Evolutionary conservation across 768 basidiomycete genomes (phyloP).

Genomic region (Hericium erinaceus): DNA sequence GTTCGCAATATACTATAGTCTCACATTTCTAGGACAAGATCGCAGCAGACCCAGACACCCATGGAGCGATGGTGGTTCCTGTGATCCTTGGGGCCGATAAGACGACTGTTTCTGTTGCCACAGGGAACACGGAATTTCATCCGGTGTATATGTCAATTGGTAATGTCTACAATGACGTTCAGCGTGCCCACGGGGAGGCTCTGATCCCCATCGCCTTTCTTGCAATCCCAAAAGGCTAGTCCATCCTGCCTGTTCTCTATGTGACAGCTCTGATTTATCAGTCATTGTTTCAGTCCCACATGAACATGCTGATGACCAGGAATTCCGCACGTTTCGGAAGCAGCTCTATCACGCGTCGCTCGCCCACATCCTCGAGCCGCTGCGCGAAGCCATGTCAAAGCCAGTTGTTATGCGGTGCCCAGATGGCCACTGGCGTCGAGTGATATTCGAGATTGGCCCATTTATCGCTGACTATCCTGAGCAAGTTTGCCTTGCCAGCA

Average conservation of each 20-base stretch:
- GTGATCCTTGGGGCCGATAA: conserved; percentile 20
- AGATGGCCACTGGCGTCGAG: conserved; percentile 11
- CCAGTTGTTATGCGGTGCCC: conserved; percentile 8
- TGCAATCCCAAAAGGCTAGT: conserved; percentile 24
- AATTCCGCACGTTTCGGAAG: conserved; percentile 6
- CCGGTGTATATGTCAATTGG: conserved; percentile 18
- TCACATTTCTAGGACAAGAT: conserved; percentile 6
- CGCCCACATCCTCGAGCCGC: conserved; percentile 5
- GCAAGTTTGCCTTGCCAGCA: conserved; percentile 6
- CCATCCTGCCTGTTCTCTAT: too few species aligned
- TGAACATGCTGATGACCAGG: not conserved
- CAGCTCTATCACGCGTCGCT: conserved; percentile 15
- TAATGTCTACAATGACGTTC: conserved; percentile 16
- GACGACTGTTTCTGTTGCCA: conserved; percentile 20
- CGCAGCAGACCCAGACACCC: not conserved
- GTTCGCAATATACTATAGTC: not conserved
- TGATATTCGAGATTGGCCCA: conserved; percentile 10
- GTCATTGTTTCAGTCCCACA: not conserved
- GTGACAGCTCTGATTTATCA: too few species aligned
- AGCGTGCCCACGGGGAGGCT: conserved; percentile 18
- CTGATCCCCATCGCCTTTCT: conserved; percentile 23
- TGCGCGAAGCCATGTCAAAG: conserved; percentile 7
- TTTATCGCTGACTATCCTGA: conserved; percentile 18
- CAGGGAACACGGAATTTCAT: conserved; percentile 17
- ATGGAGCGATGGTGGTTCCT: conserved; percentile 8